Base-by-base conservation (phyloP, 768 basidiomycete genomes). In the Mycena albidolilacea region DNA sequence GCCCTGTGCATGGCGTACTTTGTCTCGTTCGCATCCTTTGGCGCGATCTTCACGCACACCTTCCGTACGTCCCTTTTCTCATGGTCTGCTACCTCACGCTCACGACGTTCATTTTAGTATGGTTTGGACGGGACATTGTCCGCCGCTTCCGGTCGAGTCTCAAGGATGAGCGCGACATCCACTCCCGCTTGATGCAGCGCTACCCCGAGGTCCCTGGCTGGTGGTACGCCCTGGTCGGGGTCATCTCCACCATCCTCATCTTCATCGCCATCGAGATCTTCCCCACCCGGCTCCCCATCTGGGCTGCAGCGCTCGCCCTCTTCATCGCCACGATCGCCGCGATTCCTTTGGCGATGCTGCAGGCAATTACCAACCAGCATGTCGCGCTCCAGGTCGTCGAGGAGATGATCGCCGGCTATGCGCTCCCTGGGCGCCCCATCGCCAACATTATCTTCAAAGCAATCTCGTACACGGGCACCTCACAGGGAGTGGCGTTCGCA, bases 291-390 rank as follows among this genome's bases (percentile, higher is more conserved):
- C 86, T 97, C 60, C 96, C 96, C 14, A 87, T 95, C 58, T 97
- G 95, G 94, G 94, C 85, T 0, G 84, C 90, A 48, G 76, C 91
- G 73, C 61, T 94, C 66, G 89, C 88, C 23, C 77, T 92, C 72
- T 46, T 87, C 68, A 72, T 93, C 70, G 82, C 88, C n/a, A 78
- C 83, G 58, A 73, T 88, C 74, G 77, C 94, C 62, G 75, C 89
- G 0, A 77, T 95, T 46, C 96, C 96, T 9, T 82, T 92, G 62
- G 90, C 93, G 73, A 94, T 97, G 89, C 88, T 96, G 67, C 91
- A 93, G 77, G 95, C 95, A 43, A 93, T 96, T 78, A 96, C 96
- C 72, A 97, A 97, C 81, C 95, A 96, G 80, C 85, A 88, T 71
- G 80, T 95, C 63, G 84, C 85, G 9, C 84, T 92, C 4, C 87